Conservation (phyloP, 176 grass and related monocot genomes). For the Puccinellia tenuiflora region DNA sequence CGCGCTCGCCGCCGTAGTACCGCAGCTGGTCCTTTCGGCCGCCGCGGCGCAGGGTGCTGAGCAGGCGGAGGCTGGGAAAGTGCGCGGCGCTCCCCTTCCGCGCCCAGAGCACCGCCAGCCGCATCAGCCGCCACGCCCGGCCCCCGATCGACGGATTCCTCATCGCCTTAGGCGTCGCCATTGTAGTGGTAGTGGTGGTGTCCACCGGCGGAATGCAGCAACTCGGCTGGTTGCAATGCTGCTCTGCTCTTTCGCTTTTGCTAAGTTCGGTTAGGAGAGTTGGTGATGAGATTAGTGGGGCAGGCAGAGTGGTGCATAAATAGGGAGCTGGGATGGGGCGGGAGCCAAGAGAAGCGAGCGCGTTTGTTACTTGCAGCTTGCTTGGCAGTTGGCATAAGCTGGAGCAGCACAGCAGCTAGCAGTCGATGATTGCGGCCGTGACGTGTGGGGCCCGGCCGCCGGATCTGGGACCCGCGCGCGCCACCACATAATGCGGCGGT, state of each 20-base stretch:
- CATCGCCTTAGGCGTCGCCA: background rate
- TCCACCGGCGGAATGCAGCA: background rate
- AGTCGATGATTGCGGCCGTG: background rate
- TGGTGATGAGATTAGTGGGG: constrained; percentile 22
- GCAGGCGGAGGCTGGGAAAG: constrained; percentile 53
- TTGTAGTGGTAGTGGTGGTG: background rate
- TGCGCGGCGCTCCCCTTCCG: constrained; percentile 43
- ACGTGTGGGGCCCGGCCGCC: constrained; percentile 19
- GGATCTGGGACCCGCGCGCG: background rate
- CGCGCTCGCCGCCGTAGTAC: constrained; percentile 57
- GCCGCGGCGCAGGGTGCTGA: constrained; percentile 42
- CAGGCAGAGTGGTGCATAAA: background rate
- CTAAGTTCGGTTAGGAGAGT: background rate
- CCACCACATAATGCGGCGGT: background rate
- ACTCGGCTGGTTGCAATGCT: background rate
- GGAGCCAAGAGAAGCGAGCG: constrained; percentile 16
- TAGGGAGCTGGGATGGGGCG: background rate
- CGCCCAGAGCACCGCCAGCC: constrained; percentile 57
- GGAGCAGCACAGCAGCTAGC: background rate
- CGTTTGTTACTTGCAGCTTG: constrained; percentile 2
- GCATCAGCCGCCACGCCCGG: constrained; percentile 64
- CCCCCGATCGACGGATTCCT: constrained; percentile 30
- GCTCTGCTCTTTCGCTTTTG: background rate
- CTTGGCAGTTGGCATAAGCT: constrained; percentile 14
- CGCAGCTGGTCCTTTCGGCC: constrained; percentile 20